Evolutionary conservation across 345 rosid species (phyloP).

Genomic region (Eucalyptus cloeziana): DNA sequence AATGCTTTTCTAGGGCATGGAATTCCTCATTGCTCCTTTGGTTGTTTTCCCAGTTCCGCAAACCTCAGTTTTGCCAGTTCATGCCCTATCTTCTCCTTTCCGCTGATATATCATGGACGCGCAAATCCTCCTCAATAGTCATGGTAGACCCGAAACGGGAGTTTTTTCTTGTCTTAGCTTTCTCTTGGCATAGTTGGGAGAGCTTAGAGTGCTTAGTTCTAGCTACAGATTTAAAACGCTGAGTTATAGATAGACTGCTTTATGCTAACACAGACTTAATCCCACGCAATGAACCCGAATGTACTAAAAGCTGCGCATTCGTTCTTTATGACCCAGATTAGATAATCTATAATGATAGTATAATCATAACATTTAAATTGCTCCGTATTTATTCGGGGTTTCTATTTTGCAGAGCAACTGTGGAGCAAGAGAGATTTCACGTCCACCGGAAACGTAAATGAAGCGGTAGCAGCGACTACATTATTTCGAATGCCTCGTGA

Average conservation of each 20-base stretch:
- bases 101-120: background rate
- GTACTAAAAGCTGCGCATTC: background rate
- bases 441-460: constrained; percentile 29
- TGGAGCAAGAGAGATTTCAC: constrained; percentile 58
- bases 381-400: background rate
- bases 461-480: constrained; percentile 4
- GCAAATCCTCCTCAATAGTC: background rate
- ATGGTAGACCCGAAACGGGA: background rate
- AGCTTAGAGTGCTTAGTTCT: background rate
- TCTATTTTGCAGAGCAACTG: background rate
- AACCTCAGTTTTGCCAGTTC: background rate
- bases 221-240: background rate
- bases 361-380: too few species aligned
- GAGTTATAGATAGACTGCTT: background rate
- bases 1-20: background rate
- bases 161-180: background rate
- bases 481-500: constrained; percentile 3
- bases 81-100: background rate
- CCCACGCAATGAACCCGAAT: background rate
- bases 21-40: background rate
- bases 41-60: background rate
- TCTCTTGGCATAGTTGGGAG: background rate
- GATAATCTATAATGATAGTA: background rate
- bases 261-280: background rate
- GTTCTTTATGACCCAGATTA: background rate